Evolutionary conservation across 768 basidiomycete species (phyloP), one percentile per base, ranked within the genome.

Genomic region (Lepiota venenata): DNA sequence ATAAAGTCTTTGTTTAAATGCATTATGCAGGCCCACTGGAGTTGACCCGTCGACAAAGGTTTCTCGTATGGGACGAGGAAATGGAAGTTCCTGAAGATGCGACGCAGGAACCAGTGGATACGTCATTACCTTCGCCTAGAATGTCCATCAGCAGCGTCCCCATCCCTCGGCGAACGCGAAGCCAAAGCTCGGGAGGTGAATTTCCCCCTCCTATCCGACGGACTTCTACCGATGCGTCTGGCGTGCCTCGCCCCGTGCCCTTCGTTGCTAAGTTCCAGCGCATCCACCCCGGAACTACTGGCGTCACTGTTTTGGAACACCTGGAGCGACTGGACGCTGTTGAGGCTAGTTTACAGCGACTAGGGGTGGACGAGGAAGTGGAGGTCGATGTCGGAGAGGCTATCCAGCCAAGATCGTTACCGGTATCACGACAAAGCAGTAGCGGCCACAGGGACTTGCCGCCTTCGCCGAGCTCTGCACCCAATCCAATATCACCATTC

Each of bases 1-100:
- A n/a, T 54, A 36, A 36, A 37, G 52, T 29, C 42, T 60, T 47
- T 21, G 12, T 37, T 32, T 35, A 15, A 32, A 32, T 9, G 32
- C 32, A 32, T 4, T 9, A 9, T 32, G 3, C 56, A 91, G 91
- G 92, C n/a, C 93, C 93, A 3, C 74, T 96, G 58, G 93, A 96
- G 63, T 73, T 96, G 25, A 94, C 93, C 2, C 79, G 93, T n/a
- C 75, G 92, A 50, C 80, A 79, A 52, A 92, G 84, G 66, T 83
- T 87, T 7, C 77, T 91, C 21, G 87, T 96, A 12, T 91, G 88
- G 86, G 87, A 91, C 58, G 93, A 95, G 50, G 87, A 90, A 60
- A 69, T 88, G n/a, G 88, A 91, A 65, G 68, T 91, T 16, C 68
- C 79, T 40, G 86, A 86, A 56, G 85, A 87, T 56, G 67, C 64